Base-by-base conservation (phyloP, 2,329 filamentous ascomycete genomes). In the Ophiosphaerella korrae region DNA sequence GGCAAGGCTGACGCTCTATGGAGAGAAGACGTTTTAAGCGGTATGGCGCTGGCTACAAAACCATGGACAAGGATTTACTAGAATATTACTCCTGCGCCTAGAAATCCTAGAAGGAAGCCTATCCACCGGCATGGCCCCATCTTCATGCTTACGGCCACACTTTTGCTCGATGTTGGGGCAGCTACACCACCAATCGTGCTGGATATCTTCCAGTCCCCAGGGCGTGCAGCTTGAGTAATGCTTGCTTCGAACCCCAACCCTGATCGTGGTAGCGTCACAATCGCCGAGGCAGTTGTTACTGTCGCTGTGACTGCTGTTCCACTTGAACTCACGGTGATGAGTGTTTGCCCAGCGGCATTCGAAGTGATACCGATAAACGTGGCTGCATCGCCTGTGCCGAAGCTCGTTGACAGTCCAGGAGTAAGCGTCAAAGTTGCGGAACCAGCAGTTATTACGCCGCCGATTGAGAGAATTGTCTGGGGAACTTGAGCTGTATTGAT, bases 271-370 rank as follows among this genome's bases (percentile, higher is more conserved):
- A 61, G 8, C 6, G 58, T 68, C n/a, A 64, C 31, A 1, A 58
- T 63, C 6, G 53, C 50, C 23, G 59, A 57, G 23, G 52, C 57
- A 14, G 58, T 43, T 12, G 64, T 59, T 7, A 69, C 42, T 1
- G 63, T 68, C 5, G 67, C 63, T 11, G 58, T 66, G n/a, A 67
- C 46, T 5, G 62, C 61, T 3, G 57, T 62, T 21, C 66, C 67
- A 34, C 63, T 68, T 4, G 64, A 64, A 45, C 61, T 64, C 14
- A 70, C 45, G 2, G 63, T 58, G 7, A 70, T 56, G 3, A 68
- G 45, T 1, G 65, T 68, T 12, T 64, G 59, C 14, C 65, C 66
- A 8, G 49, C 46, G n/a, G 31, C 35, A 38, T 68, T 53, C 3
- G 66, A 68, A 5, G 57, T 57, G 6, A 71, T 53, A 5, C 50